Base-by-base conservation (phyloP, 306 rosid species). In the Vigna radiata region DNA sequence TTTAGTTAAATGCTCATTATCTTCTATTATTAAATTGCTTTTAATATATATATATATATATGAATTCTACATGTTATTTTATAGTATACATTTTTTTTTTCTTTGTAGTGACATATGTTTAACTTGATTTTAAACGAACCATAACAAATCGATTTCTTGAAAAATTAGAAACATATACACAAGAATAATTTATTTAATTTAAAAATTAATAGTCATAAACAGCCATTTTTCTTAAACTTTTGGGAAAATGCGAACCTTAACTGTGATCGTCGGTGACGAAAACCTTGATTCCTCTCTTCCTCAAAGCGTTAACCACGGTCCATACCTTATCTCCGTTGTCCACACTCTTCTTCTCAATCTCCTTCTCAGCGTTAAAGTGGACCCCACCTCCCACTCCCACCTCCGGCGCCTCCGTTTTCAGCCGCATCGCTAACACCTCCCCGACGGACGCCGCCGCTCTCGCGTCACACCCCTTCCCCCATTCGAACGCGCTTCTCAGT, bases 371-470 rank as follows among this genome's bases (percentile, higher is more conserved):
- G 46, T 85, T 68, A 55, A 90, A 56, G 80, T 86, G 72, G 85
- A 75, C 84, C 70, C 76, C 61, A 74, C 86, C 63, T 49, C 83
- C 85, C 2, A 37, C 16, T 15, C 84, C 84, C 5, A 82, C 60
- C 59, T 12, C 72, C 53, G 82, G 71, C 70, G 71, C 86, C 84
- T 82, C 86, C 75, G 75, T 72, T 82, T 65, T 85, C 82, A 85
- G 80, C 78, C 88, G 75, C 86, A 85, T 82, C 16, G 86, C 86
- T n/a, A 85, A 25, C 21, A 85, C 88, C 71, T 82, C 88, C 17
- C 86, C 84, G 10, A 85, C 19, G 7, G 54, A 63, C 14, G 56
- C 84, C 41, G 85, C 82, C 44, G 83, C 81, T 61, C 62, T 82
- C 23, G 44, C 56, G 55, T 79, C 67, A 4, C 83, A 81, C 5